phyloP scores from a whole-genome alignment of 805 yeast genomes.

The Spencermartinsiella europaea region DNA sequence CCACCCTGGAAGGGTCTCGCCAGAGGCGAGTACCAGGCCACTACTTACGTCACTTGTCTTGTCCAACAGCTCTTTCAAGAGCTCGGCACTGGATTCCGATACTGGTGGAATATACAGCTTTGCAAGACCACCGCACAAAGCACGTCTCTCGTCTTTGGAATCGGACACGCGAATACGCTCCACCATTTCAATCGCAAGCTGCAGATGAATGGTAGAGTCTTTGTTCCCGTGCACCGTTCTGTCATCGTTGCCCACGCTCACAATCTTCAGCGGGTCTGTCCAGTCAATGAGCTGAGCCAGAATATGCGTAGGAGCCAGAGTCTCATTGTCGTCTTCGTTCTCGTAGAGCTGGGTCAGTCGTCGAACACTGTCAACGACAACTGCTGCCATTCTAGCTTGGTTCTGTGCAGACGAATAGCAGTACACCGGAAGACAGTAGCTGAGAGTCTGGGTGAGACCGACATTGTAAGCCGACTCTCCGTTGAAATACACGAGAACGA shows the following conservation, averaged over 20 bases:
- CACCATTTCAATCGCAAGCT: constrained; percentile 51
- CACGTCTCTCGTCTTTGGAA: constrained; percentile 48
- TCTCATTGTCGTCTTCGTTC: constrained; percentile 31
- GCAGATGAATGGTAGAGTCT: constrained; percentile 49
- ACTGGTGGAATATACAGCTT: constrained; percentile 42
- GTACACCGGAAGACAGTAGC: constrained; percentile 85
- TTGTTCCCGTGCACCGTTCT: constrained; percentile 33
- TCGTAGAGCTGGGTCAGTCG: constrained; percentile 46
- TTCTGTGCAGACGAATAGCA: constrained; percentile 70
- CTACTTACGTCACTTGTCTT: constrained; percentile 31
- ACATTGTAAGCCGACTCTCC: constrained; percentile 60
- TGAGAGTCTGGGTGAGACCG: constrained; percentile 68
- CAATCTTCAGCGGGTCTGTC: constrained; percentile 61
- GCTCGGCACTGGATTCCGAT: constrained; percentile 18
- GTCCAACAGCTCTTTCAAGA: constrained; percentile 27
- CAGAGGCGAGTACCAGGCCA: constrained; percentile 16
- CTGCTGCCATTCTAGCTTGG: constrained; percentile 58
- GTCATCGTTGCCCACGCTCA: constrained; percentile 47
- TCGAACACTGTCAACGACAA: constrained; percentile 25
- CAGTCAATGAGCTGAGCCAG: constrained; percentile 72
- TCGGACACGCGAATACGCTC: constrained; percentile 43
- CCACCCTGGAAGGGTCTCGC: too few species aligned
- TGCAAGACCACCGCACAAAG: constrained; percentile 46
- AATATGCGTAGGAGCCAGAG: constrained; percentile 44
- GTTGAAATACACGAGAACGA: constrained; percentile 69